A percentile compares a stretch with the other conserved stretches of the same genome.
These are phyloP conservation scores for Epichloe festucae DNA, from an alignment of 2,329 filamentous ascomycete species.

Conservation along the genomic window DNA sequence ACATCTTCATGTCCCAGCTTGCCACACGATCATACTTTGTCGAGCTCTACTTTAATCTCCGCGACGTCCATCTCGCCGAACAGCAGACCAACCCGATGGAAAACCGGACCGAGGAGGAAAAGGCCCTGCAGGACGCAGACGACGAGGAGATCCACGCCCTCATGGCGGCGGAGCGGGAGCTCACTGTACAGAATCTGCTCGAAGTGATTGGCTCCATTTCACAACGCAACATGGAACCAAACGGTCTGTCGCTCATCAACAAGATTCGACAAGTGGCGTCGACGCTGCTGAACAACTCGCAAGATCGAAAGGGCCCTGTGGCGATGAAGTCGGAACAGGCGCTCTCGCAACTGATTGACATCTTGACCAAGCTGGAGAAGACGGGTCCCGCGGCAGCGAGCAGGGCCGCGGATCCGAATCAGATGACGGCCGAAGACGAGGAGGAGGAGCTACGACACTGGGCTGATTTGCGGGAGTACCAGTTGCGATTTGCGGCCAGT, in stretches of 20 bases:
- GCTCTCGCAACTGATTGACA: slow-evolving; percentile 58
- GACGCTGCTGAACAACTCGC: slow-evolving; percentile 53
- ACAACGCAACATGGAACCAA: slow-evolving; percentile 73
- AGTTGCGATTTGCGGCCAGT: slow-evolving; percentile 55
- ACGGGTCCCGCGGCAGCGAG: slow-evolving; percentile 28
- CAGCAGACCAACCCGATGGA: slow-evolving; percentile 24
- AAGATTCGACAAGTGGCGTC: slow-evolving; percentile 79
- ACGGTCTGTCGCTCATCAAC: slow-evolving; percentile 52
- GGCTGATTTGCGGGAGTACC: slow-evolving; percentile 68
- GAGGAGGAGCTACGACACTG: slow-evolving; percentile 65
- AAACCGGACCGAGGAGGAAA: slow-evolving; percentile 23
- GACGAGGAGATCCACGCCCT: slow-evolving; percentile 41
- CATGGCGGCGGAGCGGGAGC: slow-evolving; percentile 64
- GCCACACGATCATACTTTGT: slow-evolving; percentile 75
- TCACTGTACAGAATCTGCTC: slow-evolving; percentile 70
- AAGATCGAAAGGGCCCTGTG: slow-evolving; percentile 36
- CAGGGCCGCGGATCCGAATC: slow-evolving; percentile 18
- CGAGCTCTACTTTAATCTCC: slow-evolving; percentile 70
- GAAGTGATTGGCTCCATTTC: slow-evolving; percentile 64
- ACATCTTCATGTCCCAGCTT: slow-evolving; percentile 72
- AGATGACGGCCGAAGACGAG: slow-evolving; percentile 47
- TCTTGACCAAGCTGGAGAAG: slow-evolving; percentile 62
- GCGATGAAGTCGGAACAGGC: slow-evolving; percentile 54
- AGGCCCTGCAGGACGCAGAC: slow-evolving; percentile 25
- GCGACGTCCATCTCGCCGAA: slow-evolving; percentile 47